Base-by-base conservation (phyloP, 192 early-diverging fungal species). In the Coemansia sp. region DNA sequence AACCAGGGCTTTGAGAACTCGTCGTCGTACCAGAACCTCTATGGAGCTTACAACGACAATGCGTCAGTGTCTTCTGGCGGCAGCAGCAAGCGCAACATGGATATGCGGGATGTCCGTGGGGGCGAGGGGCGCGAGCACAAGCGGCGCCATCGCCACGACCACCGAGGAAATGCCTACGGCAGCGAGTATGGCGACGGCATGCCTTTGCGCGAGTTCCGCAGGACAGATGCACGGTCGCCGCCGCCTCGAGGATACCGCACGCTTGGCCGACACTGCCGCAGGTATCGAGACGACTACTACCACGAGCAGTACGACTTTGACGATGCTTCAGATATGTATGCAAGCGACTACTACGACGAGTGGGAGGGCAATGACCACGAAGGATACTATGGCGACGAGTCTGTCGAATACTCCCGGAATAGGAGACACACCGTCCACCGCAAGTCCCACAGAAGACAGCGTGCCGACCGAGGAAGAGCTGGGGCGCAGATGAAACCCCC, bases 221-320 rank as follows among this genome's bases (percentile, higher is more conserved):
- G 64, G 60, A 19, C 49, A 39, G 59, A 65, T 21, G 47, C 68
- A 11, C 71, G 42, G 10, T 26, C 52, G 3, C 67, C 54, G 6
- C 43, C 63, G 7, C 50, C 71, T 0, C 74, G 68, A 32, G 64
- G 71, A 37, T 73, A 70, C 19, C 57, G 67, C 19, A 11, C 53
- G 1, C 32, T 49, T 42, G 68, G 60, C 9, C 67, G 71, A 16
- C 43, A 58, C 32, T 66, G 54, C 40, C 70, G 42, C 18, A 61
- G 41, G 15, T 62, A 48, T 44, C 56, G 39, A 19, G 61, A 68
- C n/a, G 65, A 68, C 13, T 50, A 43, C 18, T 61, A 70, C 19
- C 68, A 81, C 58, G 70, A 72, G 26, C 54, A 72, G 39, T 69
- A 77, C 37, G 75, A 76, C 56, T 73, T 73, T 47, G 67, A 83